Base-by-base conservation (phyloP, 1,284 basidiomycete genomes). In the Ganoderma leucocontextum region DNA sequence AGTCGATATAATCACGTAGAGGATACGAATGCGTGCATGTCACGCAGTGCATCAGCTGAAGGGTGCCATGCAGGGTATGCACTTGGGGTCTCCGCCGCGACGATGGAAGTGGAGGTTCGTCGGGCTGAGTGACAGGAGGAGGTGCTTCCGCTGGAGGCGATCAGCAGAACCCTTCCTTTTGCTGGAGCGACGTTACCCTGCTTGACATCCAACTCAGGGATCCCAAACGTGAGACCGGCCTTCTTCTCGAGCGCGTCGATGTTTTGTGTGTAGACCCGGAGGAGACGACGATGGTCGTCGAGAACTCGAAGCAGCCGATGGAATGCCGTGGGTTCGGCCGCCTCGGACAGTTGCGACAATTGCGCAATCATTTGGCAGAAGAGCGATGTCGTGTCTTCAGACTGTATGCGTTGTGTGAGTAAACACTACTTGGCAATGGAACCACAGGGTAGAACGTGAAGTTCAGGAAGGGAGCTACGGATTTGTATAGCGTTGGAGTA, bases 231-330 rank as follows among this genome's bases (percentile, higher is more conserved):
- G 8, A 98, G 85, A 4, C 96, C 96, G 13, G 89, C 92, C 76
- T 95, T 95, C 68, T 85, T 85, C 77, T 98, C 96, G 62, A 98
- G 89, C 19, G 91, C 92, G 78, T 98, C 96, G 70, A 98, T 97
- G 80, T 97, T 97, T 82, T 98, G 96, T 0, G 96, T 97, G 80
- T 97, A 98, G 4, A 96, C 94, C 36, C 96, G 87, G 57, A 96
- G 85, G 1, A 98, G 87, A 60, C 89, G 87, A 2, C 94, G 92
- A 58, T 91, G 85, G 65, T 89, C 84, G 75, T 98, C 95, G 25
- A 98, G 87, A 13, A 85, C 77, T 53, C 91, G 91, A 29, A 98
- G 87, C 33, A 94, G 83, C 7, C 84, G 80, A 77, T 98, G 96
- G 74, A 98, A 98, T 0, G 90, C 82, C 4, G 96, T 97, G 0